These are phyloP conservation scores for Geotrichum phurueaensis DNA, from an alignment of 1,139 yeast genomes.

Conservation along the genomic window DNA sequence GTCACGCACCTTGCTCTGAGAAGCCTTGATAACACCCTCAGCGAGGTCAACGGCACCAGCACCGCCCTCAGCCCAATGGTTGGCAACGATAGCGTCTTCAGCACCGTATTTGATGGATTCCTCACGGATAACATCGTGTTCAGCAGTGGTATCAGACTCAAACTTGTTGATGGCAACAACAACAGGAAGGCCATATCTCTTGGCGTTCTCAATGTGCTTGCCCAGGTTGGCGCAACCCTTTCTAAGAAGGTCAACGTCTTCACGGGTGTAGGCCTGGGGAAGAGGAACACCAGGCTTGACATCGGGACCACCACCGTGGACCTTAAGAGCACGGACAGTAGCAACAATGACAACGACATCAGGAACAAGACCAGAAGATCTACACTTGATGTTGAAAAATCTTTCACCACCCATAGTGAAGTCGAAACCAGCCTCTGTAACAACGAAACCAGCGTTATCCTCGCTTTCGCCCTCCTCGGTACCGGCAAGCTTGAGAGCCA, in stretches of 20 bases:
- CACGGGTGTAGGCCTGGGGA: conserved; percentile 79
- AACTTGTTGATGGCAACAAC: conserved; percentile 93
- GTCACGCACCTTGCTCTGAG: conserved; percentile 47
- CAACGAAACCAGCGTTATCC: conserved; percentile 79
- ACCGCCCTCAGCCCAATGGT: conserved; percentile 99
- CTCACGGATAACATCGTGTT: conserved; percentile 76
- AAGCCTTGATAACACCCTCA: conserved; percentile 71
- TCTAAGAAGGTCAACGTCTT: conserved; percentile 75
- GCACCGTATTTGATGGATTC: conserved; percentile 94
- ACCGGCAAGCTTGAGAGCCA: conserved; percentile 91
- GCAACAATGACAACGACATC: conserved; percentile 95
- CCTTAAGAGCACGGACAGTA: conserved; percentile 93
- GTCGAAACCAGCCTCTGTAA: conserved; percentile 97
- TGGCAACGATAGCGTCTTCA: conserved; percentile 82
- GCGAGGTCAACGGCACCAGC: conserved; percentile 87
- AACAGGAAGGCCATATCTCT: conserved; percentile 82
- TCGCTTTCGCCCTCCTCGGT: conserved; percentile 49
- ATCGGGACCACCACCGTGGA: conserved; percentile 98
- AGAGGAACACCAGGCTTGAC: conserved; percentile 93
- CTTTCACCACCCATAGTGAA: conserved; percentile 99
- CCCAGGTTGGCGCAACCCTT: conserved; percentile 85
- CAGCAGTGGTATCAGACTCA: conserved; percentile 77
- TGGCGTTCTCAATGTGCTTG: conserved; percentile 87
- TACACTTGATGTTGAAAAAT: conserved; percentile 91
- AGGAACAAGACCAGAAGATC: conserved; percentile 85